Evolutionary conservation across 2,329 filamentous ascomycete species (phyloP), one percentile per base, ranked within the genome.

Genomic region (Stylonectria norvegica): DNA sequence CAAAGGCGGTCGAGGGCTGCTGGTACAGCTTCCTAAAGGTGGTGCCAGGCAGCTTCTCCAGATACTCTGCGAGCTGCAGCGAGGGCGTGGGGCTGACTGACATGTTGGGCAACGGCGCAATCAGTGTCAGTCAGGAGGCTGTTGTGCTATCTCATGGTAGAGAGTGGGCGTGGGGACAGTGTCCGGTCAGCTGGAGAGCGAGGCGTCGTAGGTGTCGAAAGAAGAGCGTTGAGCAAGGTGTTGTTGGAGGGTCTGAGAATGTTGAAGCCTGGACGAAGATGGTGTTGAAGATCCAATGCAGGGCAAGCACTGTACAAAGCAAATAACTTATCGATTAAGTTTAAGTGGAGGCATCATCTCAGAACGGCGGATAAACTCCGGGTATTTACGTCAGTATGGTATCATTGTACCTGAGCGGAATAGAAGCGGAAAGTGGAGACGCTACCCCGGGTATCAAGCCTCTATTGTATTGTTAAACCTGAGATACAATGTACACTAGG

Each of bases 11-110:
- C 29, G 91, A 95, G 20, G 93, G 93, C 72, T 96, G 90, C 69
- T 90, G 86, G 74, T 98, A 98, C 32, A 98, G 78, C 65, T 88
- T 86, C 62, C 82, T 81, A 66, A 97, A 95, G 23, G 89, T 94
- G 29, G 86, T 89, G 49, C 90, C 89, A 35, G 87, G 87, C 58
- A 95, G 83, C 63, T 84, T 82, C 76, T 97, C 90, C 63, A 97
- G 83, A 68, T 95, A 97, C 62, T 96, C 90, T 62, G 91, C 86
- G 43, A 83, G 76, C 49, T 78, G 74, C 46, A 79, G 71, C 47
- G 77, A 75, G 43, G 72, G 72, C 49, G 62, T 50, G 23, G 65
- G 60, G 52, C 60, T 66, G 62, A 63, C 64, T 56, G 73, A 71
- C 72, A 76, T 75, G 40, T 47, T 65, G 61, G 59, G 55, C 52